These are phyloP conservation scores for Tylopilus cervinicoccineus DNA, from an alignment of 768 basidiomycete genomes.

Conservation along the genomic window DNA sequence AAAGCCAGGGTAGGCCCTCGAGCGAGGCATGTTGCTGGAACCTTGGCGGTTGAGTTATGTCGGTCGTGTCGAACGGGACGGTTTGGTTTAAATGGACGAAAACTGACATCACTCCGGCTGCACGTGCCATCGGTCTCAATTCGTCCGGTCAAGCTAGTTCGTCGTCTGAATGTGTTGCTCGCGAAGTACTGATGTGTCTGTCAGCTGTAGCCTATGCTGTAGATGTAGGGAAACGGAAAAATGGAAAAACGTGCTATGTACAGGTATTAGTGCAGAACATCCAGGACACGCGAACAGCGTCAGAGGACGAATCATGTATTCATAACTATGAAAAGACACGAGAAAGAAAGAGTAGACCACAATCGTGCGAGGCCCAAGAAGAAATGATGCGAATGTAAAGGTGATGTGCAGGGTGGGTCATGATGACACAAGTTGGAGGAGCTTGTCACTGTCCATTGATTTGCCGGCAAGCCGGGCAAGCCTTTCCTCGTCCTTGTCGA, in stretches of 20 bases:
- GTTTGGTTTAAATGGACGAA: neutral
- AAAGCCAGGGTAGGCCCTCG: slow-evolving; percentile 4
- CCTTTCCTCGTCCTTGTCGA: slow-evolving; percentile 56
- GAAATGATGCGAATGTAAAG: slow-evolving; percentile 12
- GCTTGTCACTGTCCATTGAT: slow-evolving; percentile 55
- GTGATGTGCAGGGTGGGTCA: slow-evolving; percentile 18
- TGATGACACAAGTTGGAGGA: slow-evolving; percentile 55
- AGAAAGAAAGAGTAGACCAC: slow-evolving; percentile 2
- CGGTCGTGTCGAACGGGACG: no score
- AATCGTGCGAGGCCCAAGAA: slow-evolving; percentile 13
- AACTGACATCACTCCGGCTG: neutral
- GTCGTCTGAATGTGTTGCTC: slow-evolving; percentile 22
- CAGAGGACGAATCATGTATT: slow-evolving; percentile 20
- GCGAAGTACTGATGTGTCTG: slow-evolving; percentile 20
- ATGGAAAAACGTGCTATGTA: slow-evolving; percentile 20
- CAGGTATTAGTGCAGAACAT: slow-evolving; percentile 30
- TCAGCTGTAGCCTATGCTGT: slow-evolving; percentile 24
- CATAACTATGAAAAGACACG: slow-evolving; percentile 1
- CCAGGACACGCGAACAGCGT: slow-evolving; percentile 22
- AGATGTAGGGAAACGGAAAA: slow-evolving; percentile 18
- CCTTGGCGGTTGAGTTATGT: neutral
- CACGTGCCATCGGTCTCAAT: neutral
- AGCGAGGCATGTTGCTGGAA: slow-evolving; percentile 4
- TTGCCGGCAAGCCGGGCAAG: slow-evolving; percentile 55
- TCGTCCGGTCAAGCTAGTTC: neutral